Evolutionary conservation across 2,329 filamentous ascomycete genomes (phyloP).

Genomic region (Calonectria montana): DNA sequence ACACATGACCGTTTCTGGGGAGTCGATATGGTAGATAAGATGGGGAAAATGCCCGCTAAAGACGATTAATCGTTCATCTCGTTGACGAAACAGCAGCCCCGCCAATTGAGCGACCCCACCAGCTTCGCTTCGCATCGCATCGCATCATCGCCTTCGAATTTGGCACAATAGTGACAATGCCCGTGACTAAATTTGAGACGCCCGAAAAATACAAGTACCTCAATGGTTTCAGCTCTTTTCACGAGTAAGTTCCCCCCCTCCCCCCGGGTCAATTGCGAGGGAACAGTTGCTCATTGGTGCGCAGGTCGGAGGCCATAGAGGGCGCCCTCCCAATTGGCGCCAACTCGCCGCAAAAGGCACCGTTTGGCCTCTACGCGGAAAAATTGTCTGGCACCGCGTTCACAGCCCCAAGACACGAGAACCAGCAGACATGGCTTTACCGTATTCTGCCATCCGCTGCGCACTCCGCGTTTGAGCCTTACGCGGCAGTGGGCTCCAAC

Average conservation of each 20-base stretch:
- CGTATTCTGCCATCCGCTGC: conserved; percentile 73
- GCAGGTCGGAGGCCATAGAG: conserved; percentile 78
- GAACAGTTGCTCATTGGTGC: accelerated
- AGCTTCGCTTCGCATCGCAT: neutral
- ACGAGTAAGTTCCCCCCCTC: conserved; percentile 68
- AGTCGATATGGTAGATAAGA: conserved; percentile 8
- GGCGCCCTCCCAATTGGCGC: conserved; percentile 79
- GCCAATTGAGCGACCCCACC: conserved; percentile 5
- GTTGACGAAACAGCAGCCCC: neutral
- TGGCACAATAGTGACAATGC: conserved; percentile 25
- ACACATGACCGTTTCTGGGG: neutral
- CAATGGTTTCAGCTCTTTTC: conserved; percentile 80
- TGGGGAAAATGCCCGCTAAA: conserved; percentile 7
- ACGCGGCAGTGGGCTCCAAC: neutral
- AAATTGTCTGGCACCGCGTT: conserved; percentile 80
- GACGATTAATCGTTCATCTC: neutral
- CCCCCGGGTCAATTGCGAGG: neutral
- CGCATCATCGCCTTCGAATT: neutral
- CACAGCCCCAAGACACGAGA: conserved; percentile 74
- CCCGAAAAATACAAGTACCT: conserved; percentile 76
- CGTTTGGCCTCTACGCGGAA: conserved; percentile 84
- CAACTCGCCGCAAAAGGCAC: conserved; percentile 85
- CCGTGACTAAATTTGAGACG: conserved; percentile 31
- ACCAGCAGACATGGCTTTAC: conserved; percentile 79
- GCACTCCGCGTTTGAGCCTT: conserved; percentile 60